A percentile compares a stretch with the other conserved stretches of the same genome.
phyloP scores from a whole-genome alignment of 495 filamentous ascomycete species.

The Pyronema domesticum region DNA sequence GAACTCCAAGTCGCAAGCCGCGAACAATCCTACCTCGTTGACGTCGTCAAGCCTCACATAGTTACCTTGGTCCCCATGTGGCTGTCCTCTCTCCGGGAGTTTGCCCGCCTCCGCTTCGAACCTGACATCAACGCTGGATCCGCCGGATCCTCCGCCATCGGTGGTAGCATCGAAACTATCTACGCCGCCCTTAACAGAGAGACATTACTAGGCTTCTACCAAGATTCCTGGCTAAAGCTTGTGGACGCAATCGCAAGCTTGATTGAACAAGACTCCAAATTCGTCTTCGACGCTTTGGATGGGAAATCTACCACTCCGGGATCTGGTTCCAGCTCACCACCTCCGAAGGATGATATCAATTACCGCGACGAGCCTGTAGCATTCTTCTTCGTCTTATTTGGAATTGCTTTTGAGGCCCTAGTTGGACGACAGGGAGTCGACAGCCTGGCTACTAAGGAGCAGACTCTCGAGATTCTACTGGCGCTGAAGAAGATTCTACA shows the following conservation, averaged over 20 bases:
- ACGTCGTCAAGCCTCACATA: constrained; percentile 81
- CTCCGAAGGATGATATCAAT: constrained; percentile 59
- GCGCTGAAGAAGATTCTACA: constrained; percentile 89
- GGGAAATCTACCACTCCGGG: constrained; percentile 45
- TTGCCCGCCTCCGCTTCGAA: constrained; percentile 83
- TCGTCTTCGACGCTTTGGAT: constrained; percentile 92
- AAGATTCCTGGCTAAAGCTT: constrained; percentile 90
- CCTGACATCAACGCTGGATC: constrained; percentile 84
- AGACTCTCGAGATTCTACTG: constrained; percentile 74
- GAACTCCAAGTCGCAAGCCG: constrained; percentile 90
- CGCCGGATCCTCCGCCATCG: constrained; percentile 45
- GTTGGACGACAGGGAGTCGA: constrained; percentile 49
- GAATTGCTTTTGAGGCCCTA: constrained; percentile 86
- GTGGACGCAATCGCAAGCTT: constrained; percentile 95
- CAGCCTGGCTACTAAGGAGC: constrained; percentile 50
- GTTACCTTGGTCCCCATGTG: constrained; percentile 76
- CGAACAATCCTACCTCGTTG: constrained; percentile 74
- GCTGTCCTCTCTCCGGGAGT: constrained; percentile 84
- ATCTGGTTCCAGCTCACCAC: constrained; percentile 34
- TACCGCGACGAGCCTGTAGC: constrained; percentile 95
- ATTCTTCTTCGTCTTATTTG: constrained; percentile 98
- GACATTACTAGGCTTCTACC: constrained; percentile 86
- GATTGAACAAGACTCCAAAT: constrained; percentile 91
- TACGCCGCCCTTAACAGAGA: constrained; percentile 90
- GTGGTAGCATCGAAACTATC: constrained; percentile 68